A percentile compares a stretch with the other conserved stretches of the same genome.
Conservation (phyloP, 495 filamentous ascomycete species). For the Eremomyces bilateralis region DNA sequence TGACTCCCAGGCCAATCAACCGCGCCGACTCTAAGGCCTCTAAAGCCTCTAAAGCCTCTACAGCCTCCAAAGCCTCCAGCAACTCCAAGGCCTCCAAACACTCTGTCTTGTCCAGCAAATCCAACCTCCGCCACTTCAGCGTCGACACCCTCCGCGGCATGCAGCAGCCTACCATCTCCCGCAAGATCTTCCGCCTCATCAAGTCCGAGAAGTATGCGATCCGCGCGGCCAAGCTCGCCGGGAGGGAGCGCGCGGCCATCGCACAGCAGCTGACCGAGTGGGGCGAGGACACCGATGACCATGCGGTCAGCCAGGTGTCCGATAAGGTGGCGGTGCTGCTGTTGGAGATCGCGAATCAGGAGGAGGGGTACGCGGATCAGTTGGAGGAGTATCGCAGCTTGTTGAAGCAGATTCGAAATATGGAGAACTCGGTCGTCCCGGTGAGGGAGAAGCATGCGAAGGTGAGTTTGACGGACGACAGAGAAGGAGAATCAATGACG, state of each 20-base stretch:
- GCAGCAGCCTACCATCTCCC: constrained; percentile 64
- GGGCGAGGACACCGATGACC: constrained; percentile 77
- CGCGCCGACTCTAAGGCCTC: too few relatives aligned
- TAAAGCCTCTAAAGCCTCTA: too few relatives aligned
- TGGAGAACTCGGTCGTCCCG: constrained; percentile 81
- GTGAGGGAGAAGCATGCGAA: constrained; percentile 64
- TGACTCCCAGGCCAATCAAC: too few relatives aligned
- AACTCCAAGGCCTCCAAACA: too few relatives aligned
- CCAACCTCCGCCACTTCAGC: constrained; percentile 56
- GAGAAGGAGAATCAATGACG: background rate
- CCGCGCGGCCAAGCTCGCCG: constrained; percentile 59
- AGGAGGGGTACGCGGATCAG: constrained; percentile 66
- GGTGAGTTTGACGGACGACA: constrained; percentile 8
- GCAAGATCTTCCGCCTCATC: constrained; percentile 70
- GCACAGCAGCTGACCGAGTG: constrained; percentile 88
- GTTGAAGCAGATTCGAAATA: constrained; percentile 81
- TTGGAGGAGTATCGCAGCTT: constrained; percentile 61
- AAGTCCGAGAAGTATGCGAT: constrained; percentile 79
- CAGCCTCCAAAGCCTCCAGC: too few relatives aligned
- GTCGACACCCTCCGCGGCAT: constrained; percentile 63
- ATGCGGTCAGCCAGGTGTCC: constrained; percentile 64
- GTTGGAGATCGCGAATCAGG: constrained; percentile 77
- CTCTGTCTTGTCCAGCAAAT: too few relatives aligned
- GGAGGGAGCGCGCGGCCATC: constrained; percentile 57
- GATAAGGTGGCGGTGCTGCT: constrained; percentile 90